phyloP scores from a whole-genome alignment of 805 yeast genomes.

The Lachancea fermentati region DNA sequence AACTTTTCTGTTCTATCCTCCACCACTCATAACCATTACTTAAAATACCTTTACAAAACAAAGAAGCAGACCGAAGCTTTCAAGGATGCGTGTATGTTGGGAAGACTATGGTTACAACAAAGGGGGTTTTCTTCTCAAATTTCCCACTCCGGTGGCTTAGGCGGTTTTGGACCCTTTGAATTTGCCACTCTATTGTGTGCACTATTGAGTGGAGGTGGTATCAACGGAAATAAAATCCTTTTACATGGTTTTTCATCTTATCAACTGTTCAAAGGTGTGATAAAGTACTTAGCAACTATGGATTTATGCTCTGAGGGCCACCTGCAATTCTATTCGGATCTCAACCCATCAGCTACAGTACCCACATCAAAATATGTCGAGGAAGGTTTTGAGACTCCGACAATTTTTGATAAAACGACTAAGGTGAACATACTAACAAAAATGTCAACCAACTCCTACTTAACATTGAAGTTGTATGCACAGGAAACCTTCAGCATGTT shows the following conservation, averaged over 20 bases:
- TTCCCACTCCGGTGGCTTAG: conserved; percentile 43
- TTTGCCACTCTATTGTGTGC: conserved; percentile 78
- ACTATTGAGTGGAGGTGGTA: conserved; percentile 77
- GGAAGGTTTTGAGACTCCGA: conserved; percentile 65
- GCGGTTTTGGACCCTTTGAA: conserved; percentile 92
- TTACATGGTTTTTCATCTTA: conserved; percentile 87
- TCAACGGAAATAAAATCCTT: conserved; percentile 66
- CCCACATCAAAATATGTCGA: conserved; percentile 37
- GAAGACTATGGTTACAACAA: conserved; percentile 86
- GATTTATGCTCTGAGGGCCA: conserved; percentile 62
- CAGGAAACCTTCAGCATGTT: conserved; percentile 58
- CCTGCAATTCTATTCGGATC: conserved; percentile 54
- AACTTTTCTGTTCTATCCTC: conserved; percentile 75
- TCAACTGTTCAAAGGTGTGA: conserved; percentile 85
- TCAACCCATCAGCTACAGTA: conserved; percentile 19
- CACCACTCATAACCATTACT: conserved; percentile 59
- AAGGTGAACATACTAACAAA: conserved; percentile 77
- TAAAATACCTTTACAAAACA: conserved; percentile 69
- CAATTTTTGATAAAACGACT: conserved; percentile 69
- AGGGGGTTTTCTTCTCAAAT: conserved; percentile 68
- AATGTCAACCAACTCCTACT: conserved; percentile 65
- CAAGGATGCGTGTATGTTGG: conserved; percentile 80
- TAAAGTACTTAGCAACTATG: conserved; percentile 74
- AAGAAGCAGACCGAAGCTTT: conserved; percentile 75
- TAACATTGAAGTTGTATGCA: conserved; percentile 59